These are phyloP conservation scores for Ustilago curta DNA, from an alignment of 1,284 basidiomycete species.

Conservation along the genomic window DNA sequence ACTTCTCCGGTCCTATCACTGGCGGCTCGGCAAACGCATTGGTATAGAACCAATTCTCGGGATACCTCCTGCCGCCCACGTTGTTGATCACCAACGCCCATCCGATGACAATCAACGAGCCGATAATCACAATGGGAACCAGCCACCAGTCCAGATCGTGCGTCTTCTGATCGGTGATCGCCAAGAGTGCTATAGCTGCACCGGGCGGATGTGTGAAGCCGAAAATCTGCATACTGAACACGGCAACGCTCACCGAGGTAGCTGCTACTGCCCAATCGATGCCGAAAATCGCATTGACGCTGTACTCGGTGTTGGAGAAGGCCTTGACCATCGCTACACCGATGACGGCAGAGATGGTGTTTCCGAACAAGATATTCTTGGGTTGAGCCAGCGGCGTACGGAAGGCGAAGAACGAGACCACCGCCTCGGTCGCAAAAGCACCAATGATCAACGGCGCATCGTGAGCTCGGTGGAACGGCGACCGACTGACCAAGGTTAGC, in stretches of 20 bases:
- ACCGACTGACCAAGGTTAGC: constrained; percentile 26
- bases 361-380: constrained; percentile 59
- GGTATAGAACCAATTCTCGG: constrained; percentile 47
- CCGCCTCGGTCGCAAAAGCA: constrained; percentile 62
- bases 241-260: constrained; percentile 30
- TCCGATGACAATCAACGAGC: constrained; percentile 50
- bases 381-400: constrained; percentile 56
- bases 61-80: constrained; percentile 40
- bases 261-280: constrained; percentile 53
- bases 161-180: constrained; percentile 43
- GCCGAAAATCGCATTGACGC: constrained; percentile 38
- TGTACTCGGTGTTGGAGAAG: constrained; percentile 45
- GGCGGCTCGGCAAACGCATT: constrained; percentile 36
- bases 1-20: constrained; percentile 39
- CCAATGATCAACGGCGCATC: constrained; percentile 44
- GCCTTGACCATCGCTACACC: constrained; percentile 56
- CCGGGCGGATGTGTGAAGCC: constrained; percentile 61
- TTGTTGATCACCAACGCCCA: constrained; percentile 66
- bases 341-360: constrained; percentile 53
- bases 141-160: constrained; percentile 43
- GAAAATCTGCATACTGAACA: constrained; percentile 60
- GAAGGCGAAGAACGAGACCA: constrained; percentile 57
- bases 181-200: constrained; percentile 55
- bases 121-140: constrained; percentile 42
- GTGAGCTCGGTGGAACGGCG: constrained; percentile 35